Evolutionary conservation across 345 rosid species (phyloP).

Genomic region (Pugionium cornutum): DNA sequence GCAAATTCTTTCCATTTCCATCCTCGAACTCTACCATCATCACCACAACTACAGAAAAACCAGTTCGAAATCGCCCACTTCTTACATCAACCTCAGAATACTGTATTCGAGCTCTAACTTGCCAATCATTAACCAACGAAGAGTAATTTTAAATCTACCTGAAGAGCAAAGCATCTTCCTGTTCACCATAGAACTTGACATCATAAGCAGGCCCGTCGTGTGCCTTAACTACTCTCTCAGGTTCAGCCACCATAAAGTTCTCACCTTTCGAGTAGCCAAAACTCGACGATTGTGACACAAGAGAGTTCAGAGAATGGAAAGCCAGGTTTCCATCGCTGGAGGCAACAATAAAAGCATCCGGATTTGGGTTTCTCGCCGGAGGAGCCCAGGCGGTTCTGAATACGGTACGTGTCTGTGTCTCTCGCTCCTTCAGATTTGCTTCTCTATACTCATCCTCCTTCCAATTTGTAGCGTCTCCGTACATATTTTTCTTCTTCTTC

Average conservation of each 20-base stretch:
- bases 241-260: slow-evolving; percentile 50
- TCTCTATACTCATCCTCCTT: slow-evolving; percentile 73
- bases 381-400: slow-evolving; percentile 87
- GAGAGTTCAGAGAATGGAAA: slow-evolving; percentile 69
- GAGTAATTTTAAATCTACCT: slow-evolving; percentile 48
- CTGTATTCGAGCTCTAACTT: slow-evolving; percentile 5
- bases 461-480: slow-evolving; percentile 78
- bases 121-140: slow-evolving; percentile 9
- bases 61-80: neutral
- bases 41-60: slow-evolving; percentile 73
- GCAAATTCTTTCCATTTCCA: slow-evolving; percentile 80
- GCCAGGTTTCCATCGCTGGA: slow-evolving; percentile 83
- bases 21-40: slow-evolving; percentile 88
- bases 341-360: slow-evolving; percentile 64
- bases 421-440: slow-evolving; percentile 67
- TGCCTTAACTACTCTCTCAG: slow-evolving; percentile 60
- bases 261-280: slow-evolving; percentile 33
- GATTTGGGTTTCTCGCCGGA: slow-evolving; percentile 48
- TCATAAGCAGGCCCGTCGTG: slow-evolving; percentile 95
- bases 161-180: slow-evolving; percentile 66
- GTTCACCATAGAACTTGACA: slow-evolving; percentile 76
- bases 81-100: neutral
- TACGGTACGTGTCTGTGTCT: slow-evolving; percentile 62
- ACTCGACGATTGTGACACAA: slow-evolving; percentile 55
- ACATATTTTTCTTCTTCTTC: slow-evolving; percentile 39